Percentiles rank a stretch among this genome's conserved stretches.
Conservation (phyloP, 2,329 filamentous ascomycete genomes). For the Pestalotiopsis sp. region DNA sequence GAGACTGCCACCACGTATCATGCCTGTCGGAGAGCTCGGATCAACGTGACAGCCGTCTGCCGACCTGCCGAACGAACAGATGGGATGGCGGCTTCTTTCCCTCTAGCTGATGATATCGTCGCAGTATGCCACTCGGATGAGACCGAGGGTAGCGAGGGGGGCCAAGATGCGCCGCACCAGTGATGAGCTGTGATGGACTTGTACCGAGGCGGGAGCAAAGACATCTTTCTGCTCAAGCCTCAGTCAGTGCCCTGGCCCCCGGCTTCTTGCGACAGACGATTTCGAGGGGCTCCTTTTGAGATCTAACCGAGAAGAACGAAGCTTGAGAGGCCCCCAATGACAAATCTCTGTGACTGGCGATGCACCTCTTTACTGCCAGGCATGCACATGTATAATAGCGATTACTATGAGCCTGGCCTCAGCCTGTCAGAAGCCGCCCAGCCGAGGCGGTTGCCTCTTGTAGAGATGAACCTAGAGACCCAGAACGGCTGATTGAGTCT, state of each 20-base stretch:
- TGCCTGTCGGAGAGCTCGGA: slow-evolving; percentile 10
- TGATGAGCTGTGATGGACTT: not conserved
- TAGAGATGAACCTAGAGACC: not conserved
- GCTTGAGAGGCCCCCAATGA: not conserved
- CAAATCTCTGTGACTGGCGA: not conserved
- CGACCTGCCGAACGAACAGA: slow-evolving; percentile 8
- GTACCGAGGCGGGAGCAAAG: not conserved
- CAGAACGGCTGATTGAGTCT: not conserved
- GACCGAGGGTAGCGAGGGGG: not conserved
- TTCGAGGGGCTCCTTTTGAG: not conserved
- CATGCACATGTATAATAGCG: not conserved
- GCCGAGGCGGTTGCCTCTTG: not conserved
- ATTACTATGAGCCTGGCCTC: not conserved
- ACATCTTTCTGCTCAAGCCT: not conserved
- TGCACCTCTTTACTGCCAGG: not conserved
- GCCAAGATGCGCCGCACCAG: not conserved
- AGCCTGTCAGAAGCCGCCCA: not conserved
- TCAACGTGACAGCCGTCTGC: slow-evolving; percentile 5
- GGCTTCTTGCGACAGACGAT: not conserved
- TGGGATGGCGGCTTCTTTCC: not conserved
- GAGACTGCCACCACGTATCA: not conserved
- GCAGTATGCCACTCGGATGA: not conserved
- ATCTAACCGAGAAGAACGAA: too few species aligned
- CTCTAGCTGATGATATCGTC: not conserved
- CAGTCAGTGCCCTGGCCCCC: not conserved